Conservation (phyloP, 1,284 basidiomycete species). For the Ustilago bromivora region DNA sequence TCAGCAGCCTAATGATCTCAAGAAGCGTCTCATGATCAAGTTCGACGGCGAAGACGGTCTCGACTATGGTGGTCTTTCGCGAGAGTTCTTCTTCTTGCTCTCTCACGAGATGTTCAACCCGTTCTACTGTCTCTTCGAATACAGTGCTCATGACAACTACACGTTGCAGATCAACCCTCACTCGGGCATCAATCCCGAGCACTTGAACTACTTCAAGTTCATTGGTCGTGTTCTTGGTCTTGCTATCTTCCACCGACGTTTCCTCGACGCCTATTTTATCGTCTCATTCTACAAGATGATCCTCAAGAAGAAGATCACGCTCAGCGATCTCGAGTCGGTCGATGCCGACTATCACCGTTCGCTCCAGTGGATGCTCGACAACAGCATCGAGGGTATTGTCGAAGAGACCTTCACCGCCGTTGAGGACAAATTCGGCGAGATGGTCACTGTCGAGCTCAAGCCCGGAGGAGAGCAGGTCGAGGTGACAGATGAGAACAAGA, state of each 20-base stretch:
- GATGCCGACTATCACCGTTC: constrained; percentile 80
- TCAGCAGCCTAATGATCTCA: constrained; percentile 90
- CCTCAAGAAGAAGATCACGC: constrained; percentile 69
- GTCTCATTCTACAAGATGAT: constrained; percentile 99
- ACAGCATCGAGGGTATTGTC: constrained; percentile 67
- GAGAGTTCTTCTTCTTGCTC: constrained; percentile 99
- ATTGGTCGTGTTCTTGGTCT: constrained; percentile 93
- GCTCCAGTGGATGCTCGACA: constrained; percentile 86
- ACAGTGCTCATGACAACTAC: constrained; percentile 99
- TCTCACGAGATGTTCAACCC: constrained; percentile 83
- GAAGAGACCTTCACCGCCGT: constrained; percentile 73
- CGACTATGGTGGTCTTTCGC: constrained; percentile 97
- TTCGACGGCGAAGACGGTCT: constrained; percentile 98
- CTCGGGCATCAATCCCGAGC: constrained; percentile 97
- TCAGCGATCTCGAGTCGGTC: constrained; percentile 67
- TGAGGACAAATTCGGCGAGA: constrained; percentile 97
- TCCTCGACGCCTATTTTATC: constrained; percentile 99
- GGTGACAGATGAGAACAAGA: constrained; percentile 98
- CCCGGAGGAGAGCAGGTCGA: constrained; percentile 84
- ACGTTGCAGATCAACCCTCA: constrained; percentile 98
- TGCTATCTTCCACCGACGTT: constrained; percentile 97
- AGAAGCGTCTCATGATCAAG: constrained; percentile 97
- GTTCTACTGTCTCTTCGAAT: constrained; percentile 98
- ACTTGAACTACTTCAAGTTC: constrained; percentile 99
- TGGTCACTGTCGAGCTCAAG: constrained; percentile 92